phyloP scores from a whole-genome alignment of 495 filamentous ascomycete species.

The Penicillium roqueforti region DNA sequence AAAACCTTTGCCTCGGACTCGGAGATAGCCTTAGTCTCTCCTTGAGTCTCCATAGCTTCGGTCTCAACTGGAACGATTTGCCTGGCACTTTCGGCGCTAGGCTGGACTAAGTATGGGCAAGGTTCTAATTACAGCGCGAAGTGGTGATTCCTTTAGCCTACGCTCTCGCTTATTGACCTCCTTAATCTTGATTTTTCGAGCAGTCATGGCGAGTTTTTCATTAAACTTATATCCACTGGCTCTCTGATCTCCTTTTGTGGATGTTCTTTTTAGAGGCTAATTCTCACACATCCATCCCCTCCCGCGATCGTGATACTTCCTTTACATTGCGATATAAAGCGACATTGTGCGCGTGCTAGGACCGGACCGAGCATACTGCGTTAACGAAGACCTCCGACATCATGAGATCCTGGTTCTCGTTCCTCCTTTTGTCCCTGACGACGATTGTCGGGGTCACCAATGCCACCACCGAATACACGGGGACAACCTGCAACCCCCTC shows the following conservation, averaged over 20 bases:
- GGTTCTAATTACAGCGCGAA: conserved; percentile 2
- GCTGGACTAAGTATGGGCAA: conserved; percentile 2
- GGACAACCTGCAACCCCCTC: conserved; percentile 58
- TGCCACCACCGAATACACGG: not conserved
- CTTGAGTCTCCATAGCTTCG: not conserved
- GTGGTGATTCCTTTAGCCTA: not conserved
- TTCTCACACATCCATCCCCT: not conserved
- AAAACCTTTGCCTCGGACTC: not conserved
- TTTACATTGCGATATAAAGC: not conserved
- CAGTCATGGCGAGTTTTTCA: not conserved
- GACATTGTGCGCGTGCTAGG: not conserved
- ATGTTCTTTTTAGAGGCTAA: not conserved
- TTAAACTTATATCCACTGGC: not conserved
- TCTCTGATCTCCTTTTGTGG: no score
- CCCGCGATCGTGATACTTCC: not conserved
- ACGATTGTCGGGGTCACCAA: not conserved
- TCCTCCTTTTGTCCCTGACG: not conserved
- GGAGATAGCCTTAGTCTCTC: not conserved
- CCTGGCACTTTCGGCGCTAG: not conserved
- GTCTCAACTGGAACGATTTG: not conserved
- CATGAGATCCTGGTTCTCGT: not conserved
- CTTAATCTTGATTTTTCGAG: not conserved
- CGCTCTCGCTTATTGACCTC: conserved; percentile 7
- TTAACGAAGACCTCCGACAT: not conserved
- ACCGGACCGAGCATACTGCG: not conserved